Percentiles rank a stretch among this genome's conserved stretches.
Evolutionary conservation across 202 grass and related monocot genomes (phyloP).

Genomic region (Brachypodium distachyon): DNA sequence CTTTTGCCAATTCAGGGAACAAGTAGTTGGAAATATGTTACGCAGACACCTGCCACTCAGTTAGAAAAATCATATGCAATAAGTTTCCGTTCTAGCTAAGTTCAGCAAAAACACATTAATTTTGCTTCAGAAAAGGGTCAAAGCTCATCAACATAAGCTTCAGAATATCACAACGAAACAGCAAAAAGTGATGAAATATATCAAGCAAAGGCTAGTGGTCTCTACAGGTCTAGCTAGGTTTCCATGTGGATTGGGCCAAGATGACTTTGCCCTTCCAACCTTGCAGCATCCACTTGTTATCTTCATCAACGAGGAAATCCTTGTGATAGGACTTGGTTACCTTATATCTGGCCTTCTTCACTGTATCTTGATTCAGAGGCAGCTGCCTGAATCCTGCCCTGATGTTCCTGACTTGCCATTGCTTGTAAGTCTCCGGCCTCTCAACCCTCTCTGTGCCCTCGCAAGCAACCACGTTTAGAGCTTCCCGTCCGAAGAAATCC

Average conservation of each 20-base stretch:
- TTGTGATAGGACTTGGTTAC: constrained; percentile 39
- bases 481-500: constrained; percentile 47
- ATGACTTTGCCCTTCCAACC: constrained; percentile 77
- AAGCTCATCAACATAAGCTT: constrained; percentile 6
- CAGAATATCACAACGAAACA: neutral
- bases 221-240: constrained; percentile 20
- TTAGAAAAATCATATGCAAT: neutral
- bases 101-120: neutral
- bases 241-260: constrained; percentile 61
- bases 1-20: neutral
- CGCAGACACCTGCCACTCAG: neutral
- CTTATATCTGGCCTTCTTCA: constrained; percentile 62
- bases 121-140: neutral
- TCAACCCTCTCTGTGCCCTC: constrained; percentile 62
- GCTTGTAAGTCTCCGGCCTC: constrained; percentile 66
- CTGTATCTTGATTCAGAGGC: constrained; percentile 40
- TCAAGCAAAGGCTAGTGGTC: neutral
- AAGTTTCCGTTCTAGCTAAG: neutral
- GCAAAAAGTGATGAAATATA: neutral
- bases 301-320: constrained; percentile 79
- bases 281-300: constrained; percentile 67
- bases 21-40: neutral
- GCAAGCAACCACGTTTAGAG: constrained; percentile 71
- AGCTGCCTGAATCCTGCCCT: constrained; percentile 62
- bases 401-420: constrained; percentile 63